These are phyloP conservation scores for Violaceomyces palustris DNA, from an alignment of 1,284 basidiomycete species.

Conservation along the genomic window DNA sequence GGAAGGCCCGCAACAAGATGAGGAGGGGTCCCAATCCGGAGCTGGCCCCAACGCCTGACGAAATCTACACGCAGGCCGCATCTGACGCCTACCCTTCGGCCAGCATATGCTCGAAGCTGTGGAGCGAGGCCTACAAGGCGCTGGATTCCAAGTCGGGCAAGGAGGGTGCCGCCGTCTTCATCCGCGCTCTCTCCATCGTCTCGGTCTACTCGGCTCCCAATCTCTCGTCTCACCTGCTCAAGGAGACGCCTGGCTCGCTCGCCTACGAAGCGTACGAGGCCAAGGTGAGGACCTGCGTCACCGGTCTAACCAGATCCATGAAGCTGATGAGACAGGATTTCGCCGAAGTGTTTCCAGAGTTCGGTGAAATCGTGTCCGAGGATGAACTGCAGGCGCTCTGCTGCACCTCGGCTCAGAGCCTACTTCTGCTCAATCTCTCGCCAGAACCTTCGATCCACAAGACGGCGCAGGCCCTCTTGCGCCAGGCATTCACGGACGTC, in stretches of 20 bases:
- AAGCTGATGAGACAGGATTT: slow-evolving; percentile 19
- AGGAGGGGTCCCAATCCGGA: slow-evolving; percentile 1
- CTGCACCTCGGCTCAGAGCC: slow-evolving; percentile 15
- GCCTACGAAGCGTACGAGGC: slow-evolving; percentile 22
- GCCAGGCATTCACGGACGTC: slow-evolving; percentile 35
- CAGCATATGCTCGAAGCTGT: slow-evolving; percentile 26
- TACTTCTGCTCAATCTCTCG: slow-evolving; percentile 33
- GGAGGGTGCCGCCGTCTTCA: slow-evolving; percentile 20
- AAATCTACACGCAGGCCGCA: slow-evolving; percentile 12
- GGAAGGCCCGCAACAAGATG: neutral
- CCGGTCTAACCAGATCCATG: slow-evolving; percentile 17
- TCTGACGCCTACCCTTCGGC: slow-evolving; percentile 10
- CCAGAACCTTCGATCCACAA: slow-evolving; percentile 34
- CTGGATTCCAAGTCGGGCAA: slow-evolving; percentile 4
- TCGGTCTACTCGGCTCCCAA: slow-evolving; percentile 22
- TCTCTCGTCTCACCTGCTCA: slow-evolving; percentile 26
- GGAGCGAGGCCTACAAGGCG: slow-evolving; percentile 24
- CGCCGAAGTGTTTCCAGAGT: slow-evolving; percentile 18
- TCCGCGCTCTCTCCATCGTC: slow-evolving; percentile 19
- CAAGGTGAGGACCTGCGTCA: slow-evolving; percentile 19
- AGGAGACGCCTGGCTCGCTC: slow-evolving; percentile 3
- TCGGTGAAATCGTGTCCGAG: slow-evolving; percentile 24
- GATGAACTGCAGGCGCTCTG: slow-evolving; percentile 31
- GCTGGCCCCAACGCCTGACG: slow-evolving; percentile 1
- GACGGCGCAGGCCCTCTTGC: slow-evolving; percentile 35